Conservation (phyloP, 768 basidiomycete genomes). For the Amanita pseudoporphyria region DNA sequence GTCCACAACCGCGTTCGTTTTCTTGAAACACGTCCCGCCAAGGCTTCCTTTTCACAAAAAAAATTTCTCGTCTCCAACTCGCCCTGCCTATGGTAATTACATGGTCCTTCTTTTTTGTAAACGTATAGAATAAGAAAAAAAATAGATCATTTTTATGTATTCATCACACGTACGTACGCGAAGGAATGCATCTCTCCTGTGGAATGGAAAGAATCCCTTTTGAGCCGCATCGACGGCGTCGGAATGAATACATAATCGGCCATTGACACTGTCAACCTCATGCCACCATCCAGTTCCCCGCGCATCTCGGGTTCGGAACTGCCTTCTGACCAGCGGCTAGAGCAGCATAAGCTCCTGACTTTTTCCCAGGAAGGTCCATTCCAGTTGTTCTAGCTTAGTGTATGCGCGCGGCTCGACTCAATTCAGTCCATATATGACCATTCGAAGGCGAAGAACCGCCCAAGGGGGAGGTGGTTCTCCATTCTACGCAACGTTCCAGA, state of each 20-base stretch:
- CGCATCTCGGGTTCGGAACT: slow-evolving; percentile 8
- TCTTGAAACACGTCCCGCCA: slow-evolving; percentile 7
- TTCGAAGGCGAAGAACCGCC: slow-evolving; percentile 1
- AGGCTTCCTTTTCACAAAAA: slow-evolving; percentile 6
- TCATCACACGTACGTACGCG: neutral
- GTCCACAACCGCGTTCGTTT: slow-evolving; percentile 2
- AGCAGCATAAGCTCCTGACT: slow-evolving; percentile 5
- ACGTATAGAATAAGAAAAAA: neutral
- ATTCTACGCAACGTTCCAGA: slow-evolving; percentile 1
- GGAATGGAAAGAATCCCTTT: neutral
- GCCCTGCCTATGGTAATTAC: neutral
- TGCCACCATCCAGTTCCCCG: slow-evolving; percentile 1
- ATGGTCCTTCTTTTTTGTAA: neutral
- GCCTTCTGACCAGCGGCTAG: slow-evolving; percentile 8
- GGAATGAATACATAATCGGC: slow-evolving; percentile 2
- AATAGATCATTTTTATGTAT: neutral
- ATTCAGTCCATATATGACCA: slow-evolving; percentile 1
- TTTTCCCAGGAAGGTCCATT: slow-evolving; percentile 3
- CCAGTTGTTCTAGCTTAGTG: neutral
- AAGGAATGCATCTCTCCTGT: neutral
- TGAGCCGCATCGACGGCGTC: neutral
- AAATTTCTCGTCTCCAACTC: slow-evolving; percentile 1
- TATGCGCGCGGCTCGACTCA: neutral
- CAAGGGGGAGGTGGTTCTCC: slow-evolving; percentile 4
- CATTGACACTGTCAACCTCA: neutral